A percentile compares a stretch with the other conserved stretches of the same genome.
Evolutionary conservation across 257 asterid species (phyloP).

Genomic region (Penstemon davidsonii): DNA sequence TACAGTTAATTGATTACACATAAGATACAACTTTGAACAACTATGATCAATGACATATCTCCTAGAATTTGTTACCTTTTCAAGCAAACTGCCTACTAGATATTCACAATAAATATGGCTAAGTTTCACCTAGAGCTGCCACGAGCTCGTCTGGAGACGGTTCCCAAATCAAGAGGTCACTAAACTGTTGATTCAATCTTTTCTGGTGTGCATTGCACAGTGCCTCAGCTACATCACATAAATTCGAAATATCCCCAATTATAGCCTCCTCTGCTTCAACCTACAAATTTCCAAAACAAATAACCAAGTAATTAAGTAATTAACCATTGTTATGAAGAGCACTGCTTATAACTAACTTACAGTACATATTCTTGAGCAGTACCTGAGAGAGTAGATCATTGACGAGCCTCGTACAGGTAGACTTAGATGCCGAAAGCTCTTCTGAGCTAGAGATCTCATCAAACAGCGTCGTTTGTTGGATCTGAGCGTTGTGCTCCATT

Average conservation of each 20-base stretch:
- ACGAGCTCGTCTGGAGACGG: slow-evolving; percentile 55
- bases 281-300: slow-evolving; percentile 36
- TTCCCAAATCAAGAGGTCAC: slow-evolving; percentile 71
- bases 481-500: slow-evolving; percentile 41
- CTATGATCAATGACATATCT: slow-evolving; percentile 28
- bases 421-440: slow-evolving; percentile 29
- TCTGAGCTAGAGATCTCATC: slow-evolving; percentile 33
- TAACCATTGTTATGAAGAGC: too few species aligned
- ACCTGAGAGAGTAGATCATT: slow-evolving; percentile 73
- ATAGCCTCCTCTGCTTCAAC: slow-evolving; percentile 65
- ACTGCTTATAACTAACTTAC: not conserved
- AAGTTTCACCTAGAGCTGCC: slow-evolving; percentile 48
- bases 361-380: slow-evolving; percentile 10
- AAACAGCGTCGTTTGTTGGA: slow-evolving; percentile 35
- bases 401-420: slow-evolving; percentile 34
- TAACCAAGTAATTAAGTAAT: too few species aligned
- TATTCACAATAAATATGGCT: slow-evolving; percentile 3
- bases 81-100: slow-evolving; percentile 20
- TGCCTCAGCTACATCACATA: slow-evolving; percentile 62
- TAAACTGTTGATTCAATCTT: slow-evolving; percentile 44
- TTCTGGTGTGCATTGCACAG: slow-evolving; percentile 59
- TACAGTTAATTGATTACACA: slow-evolving; percentile 33
- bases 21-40: slow-evolving; percentile 37
- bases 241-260: slow-evolving; percentile 41
- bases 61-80: slow-evolving; percentile 27